Evolutionary conservation across 805 yeast genomes (phyloP).

Genomic region (Lipomyces sp.): DNA sequence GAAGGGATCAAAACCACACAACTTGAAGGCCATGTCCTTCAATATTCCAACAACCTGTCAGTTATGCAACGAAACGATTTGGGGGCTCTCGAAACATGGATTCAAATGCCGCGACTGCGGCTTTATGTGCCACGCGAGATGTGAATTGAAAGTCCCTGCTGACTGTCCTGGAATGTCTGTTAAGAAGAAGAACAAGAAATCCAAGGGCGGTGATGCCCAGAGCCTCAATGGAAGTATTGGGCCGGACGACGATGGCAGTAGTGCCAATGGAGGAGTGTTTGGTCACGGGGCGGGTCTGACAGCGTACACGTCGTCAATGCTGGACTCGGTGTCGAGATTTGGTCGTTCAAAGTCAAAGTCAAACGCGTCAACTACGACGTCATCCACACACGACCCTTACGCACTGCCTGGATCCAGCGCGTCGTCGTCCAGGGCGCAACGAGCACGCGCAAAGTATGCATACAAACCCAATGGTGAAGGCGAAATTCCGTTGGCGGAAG

Average conservation of each 20-base stretch:
- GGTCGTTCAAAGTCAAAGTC: constrained; percentile 18
- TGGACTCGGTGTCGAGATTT: constrained; percentile 18
- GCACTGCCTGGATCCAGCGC: constrained; percentile 1
- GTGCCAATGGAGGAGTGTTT: neutral
- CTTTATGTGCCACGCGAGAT: constrained; percentile 31
- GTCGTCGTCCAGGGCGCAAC: constrained; percentile 17
- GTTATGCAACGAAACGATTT: constrained; percentile 30
- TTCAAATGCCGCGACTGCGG: constrained; percentile 31
- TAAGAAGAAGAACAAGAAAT: constrained; percentile 21
- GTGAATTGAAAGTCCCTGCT: constrained; percentile 42
- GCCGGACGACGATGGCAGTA: constrained; percentile 10
- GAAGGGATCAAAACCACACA: constrained; percentile 41
- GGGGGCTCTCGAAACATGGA: constrained; percentile 33
- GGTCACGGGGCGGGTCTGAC: constrained; percentile 7
- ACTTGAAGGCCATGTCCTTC: constrained; percentile 32
- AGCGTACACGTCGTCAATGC: constrained; percentile 22
- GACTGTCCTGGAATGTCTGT: constrained; percentile 40
- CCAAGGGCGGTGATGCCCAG: constrained; percentile 5
- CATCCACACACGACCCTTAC: constrained; percentile 14
- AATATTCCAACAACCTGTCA: constrained; percentile 31
- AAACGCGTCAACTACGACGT: constrained; percentile 6
- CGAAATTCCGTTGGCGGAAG: constrained; percentile 60
- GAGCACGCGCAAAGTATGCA: constrained; percentile 57
- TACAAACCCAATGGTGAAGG: constrained; percentile 71
- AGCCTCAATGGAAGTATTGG: constrained; percentile 10